phyloP scores from a whole-genome alignment of 2,329 filamentous ascomycete genomes.

The Cladorrhinum sp. region DNA sequence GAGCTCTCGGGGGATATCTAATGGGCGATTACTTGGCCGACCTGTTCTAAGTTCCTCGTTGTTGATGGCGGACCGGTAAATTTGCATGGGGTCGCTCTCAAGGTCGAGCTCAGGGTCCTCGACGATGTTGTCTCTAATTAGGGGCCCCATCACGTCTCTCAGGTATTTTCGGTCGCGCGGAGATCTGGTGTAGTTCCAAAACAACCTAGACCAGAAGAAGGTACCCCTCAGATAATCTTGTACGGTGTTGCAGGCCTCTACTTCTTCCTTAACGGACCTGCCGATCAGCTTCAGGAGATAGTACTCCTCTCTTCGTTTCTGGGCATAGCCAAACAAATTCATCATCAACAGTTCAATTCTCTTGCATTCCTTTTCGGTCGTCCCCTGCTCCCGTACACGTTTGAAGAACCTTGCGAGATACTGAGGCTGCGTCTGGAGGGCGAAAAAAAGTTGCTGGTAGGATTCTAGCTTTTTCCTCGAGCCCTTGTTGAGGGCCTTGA shows the following conservation, averaged over 20 bases:
- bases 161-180: slow-evolving; percentile 91
- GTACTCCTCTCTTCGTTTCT: slow-evolving; percentile 95
- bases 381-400: slow-evolving; percentile 76
- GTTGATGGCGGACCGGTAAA: slow-evolving; percentile 92
- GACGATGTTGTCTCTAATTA: slow-evolving; percentile 89
- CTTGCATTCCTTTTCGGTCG: slow-evolving; percentile 88
- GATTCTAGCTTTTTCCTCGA: slow-evolving; percentile 93
- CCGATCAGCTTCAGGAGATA: slow-evolving; percentile 87
- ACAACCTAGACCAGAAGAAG: slow-evolving; percentile 88
- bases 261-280: slow-evolving; percentile 79
- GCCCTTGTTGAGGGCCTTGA: slow-evolving; percentile 96
- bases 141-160: slow-evolving; percentile 75
- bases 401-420: slow-evolving; percentile 89
- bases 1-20: slow-evolving; percentile 84
- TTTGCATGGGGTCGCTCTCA: slow-evolving; percentile 96
- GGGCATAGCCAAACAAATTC: slow-evolving; percentile 94
- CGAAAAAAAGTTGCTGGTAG: slow-evolving; percentile 97
- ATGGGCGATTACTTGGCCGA: slow-evolving; percentile 71
- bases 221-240: slow-evolving; percentile 87
- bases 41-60: slow-evolving; percentile 96
- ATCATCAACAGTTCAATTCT: slow-evolving; percentile 91
- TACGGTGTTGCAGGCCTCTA: slow-evolving; percentile 67
- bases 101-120: slow-evolving; percentile 88
- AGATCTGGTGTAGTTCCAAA: slow-evolving; percentile 83
- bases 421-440: slow-evolving; percentile 91